A percentile compares a stretch with the other conserved stretches of the same genome.
Conservation (phyloP, 257 asterid species). For the Gentiana dahurica region DNA sequence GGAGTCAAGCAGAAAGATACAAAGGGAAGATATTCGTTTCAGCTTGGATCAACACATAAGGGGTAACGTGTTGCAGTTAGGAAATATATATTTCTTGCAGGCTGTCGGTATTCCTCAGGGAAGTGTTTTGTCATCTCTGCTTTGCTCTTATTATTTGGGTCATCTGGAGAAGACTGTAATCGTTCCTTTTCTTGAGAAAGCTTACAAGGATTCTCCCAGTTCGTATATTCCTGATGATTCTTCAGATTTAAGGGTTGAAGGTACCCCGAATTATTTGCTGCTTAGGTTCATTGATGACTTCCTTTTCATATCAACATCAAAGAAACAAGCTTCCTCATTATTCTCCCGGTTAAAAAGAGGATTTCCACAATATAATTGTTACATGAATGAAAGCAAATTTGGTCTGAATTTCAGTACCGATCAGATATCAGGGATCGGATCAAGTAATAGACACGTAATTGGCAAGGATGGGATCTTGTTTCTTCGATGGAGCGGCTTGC, state of each 20-base stretch:
- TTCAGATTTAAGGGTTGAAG: slow-evolving; percentile 17
- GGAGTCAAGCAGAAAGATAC: slow-evolving; percentile 37
- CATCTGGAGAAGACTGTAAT: slow-evolving; percentile 64
- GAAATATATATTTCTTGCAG: slow-evolving; percentile 52
- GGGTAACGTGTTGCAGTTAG: slow-evolving; percentile 49
- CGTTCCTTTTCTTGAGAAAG: slow-evolving; percentile 59
- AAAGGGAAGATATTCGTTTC: slow-evolving; percentile 32
- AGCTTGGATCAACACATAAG: slow-evolving; percentile 57
- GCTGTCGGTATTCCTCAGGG: slow-evolving; percentile 89
- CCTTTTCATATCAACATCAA: slow-evolving; percentile 72
- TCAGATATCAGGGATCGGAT: slow-evolving; percentile 13
- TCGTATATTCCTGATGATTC: slow-evolving; percentile 11
- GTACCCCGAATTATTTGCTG: slow-evolving; percentile 38
- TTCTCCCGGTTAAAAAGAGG: slow-evolving; percentile 63
- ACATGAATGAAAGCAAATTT: slow-evolving; percentile 67
- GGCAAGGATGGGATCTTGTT: slow-evolving; percentile 64
- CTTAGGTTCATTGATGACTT: slow-evolving; percentile 80
- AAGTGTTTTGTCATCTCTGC: slow-evolving; percentile 67
- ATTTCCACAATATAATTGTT: slow-evolving; percentile 62
- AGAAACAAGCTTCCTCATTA: slow-evolving; percentile 66
- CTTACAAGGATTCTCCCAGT: slow-evolving; percentile 12
- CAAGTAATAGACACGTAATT: slow-evolving; percentile 33
- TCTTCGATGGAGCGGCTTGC: slow-evolving; percentile 90
- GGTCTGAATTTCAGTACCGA: slow-evolving; percentile 54
- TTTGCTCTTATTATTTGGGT: slow-evolving; percentile 79